Percentiles rank a stretch among this genome's conserved stretches.
Conservation (phyloP, 345 rosid genomes). For the Excoecaria cochinchinensis region DNA sequence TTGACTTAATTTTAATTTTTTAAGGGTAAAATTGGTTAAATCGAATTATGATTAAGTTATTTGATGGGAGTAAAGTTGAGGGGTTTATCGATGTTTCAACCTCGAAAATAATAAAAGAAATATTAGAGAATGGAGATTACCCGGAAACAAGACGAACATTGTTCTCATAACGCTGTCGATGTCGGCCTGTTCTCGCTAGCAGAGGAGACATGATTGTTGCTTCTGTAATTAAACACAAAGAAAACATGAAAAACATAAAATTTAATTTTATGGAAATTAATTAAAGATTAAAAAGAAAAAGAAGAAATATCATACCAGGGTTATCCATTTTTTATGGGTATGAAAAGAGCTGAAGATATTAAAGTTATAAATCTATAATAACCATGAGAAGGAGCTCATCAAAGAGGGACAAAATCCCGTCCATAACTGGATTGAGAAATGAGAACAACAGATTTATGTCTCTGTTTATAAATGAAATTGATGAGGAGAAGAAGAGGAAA, state of each 20-base stretch:
- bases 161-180: constrained; percentile 22
- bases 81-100: too few relatives aligned
- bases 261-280: background rate
- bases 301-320: background rate
- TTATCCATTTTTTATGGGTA: background rate
- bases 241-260: background rate
- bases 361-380: background rate
- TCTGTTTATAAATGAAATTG: too few relatives aligned
- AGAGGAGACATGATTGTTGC: constrained; percentile 6
- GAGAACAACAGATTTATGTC: background rate
- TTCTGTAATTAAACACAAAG: background rate
- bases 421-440: background rate
- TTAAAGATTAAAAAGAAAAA: background rate
- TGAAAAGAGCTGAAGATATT: too few relatives aligned
- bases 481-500: background rate
- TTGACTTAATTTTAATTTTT: too few relatives aligned
- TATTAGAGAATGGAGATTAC: background rate
- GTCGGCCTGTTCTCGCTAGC: constrained; percentile 19
- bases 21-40: too few relatives aligned
- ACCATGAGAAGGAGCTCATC: background rate
- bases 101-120: too few relatives aligned
- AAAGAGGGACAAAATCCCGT: too few relatives aligned
- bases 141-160: constrained; percentile 27
- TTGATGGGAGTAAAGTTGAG: too few relatives aligned
- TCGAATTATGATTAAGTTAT: too few relatives aligned